phyloP scores from a whole-genome alignment of 2,329 filamentous ascomycete genomes.

The Ophiocordyceps robertsii region DNA sequence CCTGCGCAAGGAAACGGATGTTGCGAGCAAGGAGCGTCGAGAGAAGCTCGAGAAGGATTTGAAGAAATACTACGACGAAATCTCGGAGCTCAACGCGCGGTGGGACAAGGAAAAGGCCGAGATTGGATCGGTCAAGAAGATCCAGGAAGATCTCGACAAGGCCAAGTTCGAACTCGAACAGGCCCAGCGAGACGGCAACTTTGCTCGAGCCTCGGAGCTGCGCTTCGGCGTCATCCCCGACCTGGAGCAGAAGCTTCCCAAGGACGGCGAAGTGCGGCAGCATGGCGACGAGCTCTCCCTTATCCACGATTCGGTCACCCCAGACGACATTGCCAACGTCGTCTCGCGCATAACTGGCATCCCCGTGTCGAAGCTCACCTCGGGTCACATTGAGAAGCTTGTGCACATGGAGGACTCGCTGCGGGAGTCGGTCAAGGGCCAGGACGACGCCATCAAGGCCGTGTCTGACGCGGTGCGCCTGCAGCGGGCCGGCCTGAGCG shows the following conservation, averaged over 20 bases:
- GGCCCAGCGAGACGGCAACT: constrained; percentile 78
- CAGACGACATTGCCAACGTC: constrained; percentile 86
- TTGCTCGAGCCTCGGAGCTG: constrained; percentile 79
- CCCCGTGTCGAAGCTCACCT: constrained; percentile 81
- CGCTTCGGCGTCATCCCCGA: constrained; percentile 77
- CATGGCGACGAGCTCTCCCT: constrained; percentile 37
- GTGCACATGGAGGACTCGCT: constrained; percentile 92
- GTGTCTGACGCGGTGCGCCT: constrained; percentile 89
- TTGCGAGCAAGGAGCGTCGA: constrained; percentile 74
- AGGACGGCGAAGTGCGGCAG: constrained; percentile 44
- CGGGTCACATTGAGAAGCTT: constrained; percentile 86
- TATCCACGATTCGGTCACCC: constrained; percentile 87
- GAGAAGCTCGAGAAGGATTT: constrained; percentile 73
- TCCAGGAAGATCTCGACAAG: constrained; percentile 78
- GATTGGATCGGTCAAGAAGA: constrained; percentile 74
- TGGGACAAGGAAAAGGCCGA: constrained; percentile 87
- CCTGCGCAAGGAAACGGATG: constrained; percentile 82
- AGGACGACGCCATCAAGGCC: constrained; percentile 84
- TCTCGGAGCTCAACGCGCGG: constrained; percentile 57
- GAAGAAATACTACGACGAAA: constrained; percentile 65
- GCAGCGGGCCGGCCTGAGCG: constrained; percentile 82
- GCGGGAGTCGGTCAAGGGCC: constrained; percentile 71
- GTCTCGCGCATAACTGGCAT: constrained; percentile 89
- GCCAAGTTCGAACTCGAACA: constrained; percentile 76
- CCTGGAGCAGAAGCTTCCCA: constrained; percentile 66